Evolutionary conservation across 2,329 filamentous ascomycete genomes (phyloP), one percentile per base, ranked within the genome.

Genomic region (Fusarium coffeatum): DNA sequence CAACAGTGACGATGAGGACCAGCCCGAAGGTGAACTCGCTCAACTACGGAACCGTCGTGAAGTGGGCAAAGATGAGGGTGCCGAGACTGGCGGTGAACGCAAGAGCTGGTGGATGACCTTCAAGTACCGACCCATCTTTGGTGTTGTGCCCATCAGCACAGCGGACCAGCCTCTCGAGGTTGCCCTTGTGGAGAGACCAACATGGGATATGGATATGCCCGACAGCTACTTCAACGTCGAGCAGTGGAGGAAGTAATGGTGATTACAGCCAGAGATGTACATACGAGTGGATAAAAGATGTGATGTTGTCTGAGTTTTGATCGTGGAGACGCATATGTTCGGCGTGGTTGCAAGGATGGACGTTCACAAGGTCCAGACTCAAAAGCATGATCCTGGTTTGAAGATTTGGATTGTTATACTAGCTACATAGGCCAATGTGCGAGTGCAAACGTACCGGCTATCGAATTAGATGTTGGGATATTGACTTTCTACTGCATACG

Each of bases 61-160:
- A 58, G 61, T 68, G 56, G 56, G 59, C 42, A 48, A 67, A 55
- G 40, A 59, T 47, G 71, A 75, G 40, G 66, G 69, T 41, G 55
- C 66, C 30, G 72, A 71, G 45, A 68, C 69, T 53, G 69, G 69
- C 47, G 75, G 71, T 59, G 74, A 75, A 64, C 76, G 74, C 50
- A 80, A 77, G 66, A 81, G 79, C 66, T 87, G 83, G 82, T 98
- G 94, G 93, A 89, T 90, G 77, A 97, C 94, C 8, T 94, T 92
- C 85, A 97, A 97, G 80, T 99, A 98, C 81, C 88, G 94, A 62
- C 93, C 94, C n/a, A 94, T 99, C 73, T 84, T 99, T 66, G 96
- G 94, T 56, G 81, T 90, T 40, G 85, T 88, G 37, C 83, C 84
- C 45, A 79, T 86, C 68, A 77, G 76, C 55, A 73, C 70, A 22